phyloP scores from a whole-genome alignment of 441 rosid genomes.

The Flueggea neowawraea region DNA sequence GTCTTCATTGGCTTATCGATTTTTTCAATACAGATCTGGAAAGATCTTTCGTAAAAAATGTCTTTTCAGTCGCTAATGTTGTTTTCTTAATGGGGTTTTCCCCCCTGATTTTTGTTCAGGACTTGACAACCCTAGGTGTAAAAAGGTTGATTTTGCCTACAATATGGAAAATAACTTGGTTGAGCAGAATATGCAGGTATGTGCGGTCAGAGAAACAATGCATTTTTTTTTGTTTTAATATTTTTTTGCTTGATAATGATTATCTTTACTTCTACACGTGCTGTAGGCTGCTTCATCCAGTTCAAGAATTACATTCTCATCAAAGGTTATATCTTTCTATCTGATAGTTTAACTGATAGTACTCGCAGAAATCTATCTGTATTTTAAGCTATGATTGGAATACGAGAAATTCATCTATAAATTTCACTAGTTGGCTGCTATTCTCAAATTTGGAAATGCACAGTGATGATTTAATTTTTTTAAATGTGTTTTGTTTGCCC shows the following conservation, averaged over 20 bases:
- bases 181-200: slow-evolving; percentile 52
- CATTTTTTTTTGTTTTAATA: slow-evolving; percentile 8
- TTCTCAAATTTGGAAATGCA: too few species aligned
- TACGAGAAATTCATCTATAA: background rate
- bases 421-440: background rate
- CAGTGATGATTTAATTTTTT: background rate
- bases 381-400: background rate
- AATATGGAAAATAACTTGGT: slow-evolving; percentile 31
- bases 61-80: too few species aligned
- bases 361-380: background rate
- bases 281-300: slow-evolving; percentile 58
- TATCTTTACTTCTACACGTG: slow-evolving; percentile 7
- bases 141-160: slow-evolving; percentile 33
- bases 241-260: slow-evolving; percentile 1
- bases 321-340: slow-evolving; percentile 45
- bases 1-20: too few species aligned
- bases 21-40: too few species aligned
- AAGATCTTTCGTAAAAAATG: too few species aligned
- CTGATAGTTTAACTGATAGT: background rate
- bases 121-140: slow-evolving; percentile 55
- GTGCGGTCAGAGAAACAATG: slow-evolving; percentile 1
- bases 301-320: slow-evolving; percentile 39
- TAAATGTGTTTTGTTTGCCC: background rate
- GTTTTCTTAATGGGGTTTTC: slow-evolving; percentile 6
- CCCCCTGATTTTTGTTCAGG: slow-evolving; percentile 31